Evolutionary conservation across 345 rosid genomes (phyloP).

Genomic region (Camelina hispida): DNA sequence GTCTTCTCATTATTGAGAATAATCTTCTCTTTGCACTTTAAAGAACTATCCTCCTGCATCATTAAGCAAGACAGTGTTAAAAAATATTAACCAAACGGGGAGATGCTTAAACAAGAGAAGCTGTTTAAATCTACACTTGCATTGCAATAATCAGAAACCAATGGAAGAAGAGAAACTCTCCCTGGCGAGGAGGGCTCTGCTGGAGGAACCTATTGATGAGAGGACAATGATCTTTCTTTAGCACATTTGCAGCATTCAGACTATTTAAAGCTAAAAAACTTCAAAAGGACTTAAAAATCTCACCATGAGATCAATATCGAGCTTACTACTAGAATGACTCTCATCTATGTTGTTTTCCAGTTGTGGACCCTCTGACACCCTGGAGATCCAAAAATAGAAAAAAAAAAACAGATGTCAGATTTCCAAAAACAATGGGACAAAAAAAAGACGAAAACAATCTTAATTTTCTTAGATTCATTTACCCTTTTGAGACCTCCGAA

Average conservation of each 20-base stretch:
- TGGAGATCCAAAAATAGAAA: constrained; percentile 31
- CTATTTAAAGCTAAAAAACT: constrained; percentile 33
- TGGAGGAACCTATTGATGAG: constrained; percentile 58
- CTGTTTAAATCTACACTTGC: constrained; percentile 11
- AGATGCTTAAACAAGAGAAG: constrained; percentile 7
- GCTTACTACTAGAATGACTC: constrained; percentile 35
- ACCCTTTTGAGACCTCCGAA: constrained; percentile 48
- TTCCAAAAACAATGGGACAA: constrained; percentile 21
- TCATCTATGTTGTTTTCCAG: constrained; percentile 39
- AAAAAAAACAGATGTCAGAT: constrained; percentile 29
- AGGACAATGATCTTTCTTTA: constrained; percentile 30
- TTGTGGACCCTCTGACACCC: constrained; percentile 34
- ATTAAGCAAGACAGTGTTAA: constrained; percentile 11
- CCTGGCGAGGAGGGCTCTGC: constrained; percentile 47
- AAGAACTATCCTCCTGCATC: constrained; percentile 34
- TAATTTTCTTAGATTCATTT: constrained; percentile 32
- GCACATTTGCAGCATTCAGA: constrained; percentile 39
- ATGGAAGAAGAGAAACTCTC: constrained; percentile 28
- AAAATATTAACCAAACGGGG: constrained; percentile 1
- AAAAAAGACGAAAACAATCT: background rate
- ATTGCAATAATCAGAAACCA: constrained; percentile 37
- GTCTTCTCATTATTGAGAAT: constrained; percentile 36
- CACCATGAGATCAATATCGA: constrained; percentile 68
- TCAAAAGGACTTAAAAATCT: constrained; percentile 43
- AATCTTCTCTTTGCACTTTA: constrained; percentile 33